Evolutionary conservation across 176 grass and related monocot genomes (phyloP).

Genomic region (Thinopyrum elongatum): DNA sequence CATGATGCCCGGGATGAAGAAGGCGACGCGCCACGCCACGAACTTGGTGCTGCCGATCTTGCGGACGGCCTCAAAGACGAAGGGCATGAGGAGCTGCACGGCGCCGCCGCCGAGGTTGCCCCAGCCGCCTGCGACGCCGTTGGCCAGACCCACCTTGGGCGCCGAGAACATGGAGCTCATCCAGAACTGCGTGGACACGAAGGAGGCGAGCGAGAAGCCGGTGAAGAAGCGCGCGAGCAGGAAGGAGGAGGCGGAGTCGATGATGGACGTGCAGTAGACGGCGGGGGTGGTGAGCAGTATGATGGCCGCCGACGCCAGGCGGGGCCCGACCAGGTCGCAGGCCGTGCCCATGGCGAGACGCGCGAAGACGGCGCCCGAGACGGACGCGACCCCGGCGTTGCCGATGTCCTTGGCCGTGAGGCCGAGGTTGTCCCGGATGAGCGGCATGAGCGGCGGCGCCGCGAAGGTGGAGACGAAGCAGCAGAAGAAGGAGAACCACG

Average conservation of each 20-base stretch:
- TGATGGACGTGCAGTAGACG: constrained; percentile 66
- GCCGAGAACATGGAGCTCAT: constrained; percentile 95
- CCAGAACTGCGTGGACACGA: constrained; percentile 93
- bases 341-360: too few species aligned
- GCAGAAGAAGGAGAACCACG: constrained; percentile 99
- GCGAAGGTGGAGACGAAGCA: constrained; percentile 84
- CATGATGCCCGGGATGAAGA: constrained; percentile 79
- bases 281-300: constrained; percentile 77
- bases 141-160: constrained; percentile 71
- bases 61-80: constrained; percentile 60
- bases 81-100: constrained; percentile 81
- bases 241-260: constrained; percentile 45
- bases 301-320: constrained; percentile 14
- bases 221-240: constrained; percentile 87
- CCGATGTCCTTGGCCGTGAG: too few species aligned
- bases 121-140: constrained; percentile 81
- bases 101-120: constrained; percentile 89
- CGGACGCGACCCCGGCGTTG: too few species aligned
- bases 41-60: constrained; percentile 62
- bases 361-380: too few species aligned
- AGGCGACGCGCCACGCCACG: constrained; percentile 77
- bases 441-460: too few species aligned
- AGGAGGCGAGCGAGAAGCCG: constrained; percentile 83
- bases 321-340: too few species aligned
- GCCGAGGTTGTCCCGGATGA: too few species aligned